A percentile compares a stretch with the other conserved stretches of the same genome.
These are phyloP conservation scores for Rhodotorula sp. DNA, from an alignment of 1,284 basidiomycete species.

Conservation along the genomic window DNA sequence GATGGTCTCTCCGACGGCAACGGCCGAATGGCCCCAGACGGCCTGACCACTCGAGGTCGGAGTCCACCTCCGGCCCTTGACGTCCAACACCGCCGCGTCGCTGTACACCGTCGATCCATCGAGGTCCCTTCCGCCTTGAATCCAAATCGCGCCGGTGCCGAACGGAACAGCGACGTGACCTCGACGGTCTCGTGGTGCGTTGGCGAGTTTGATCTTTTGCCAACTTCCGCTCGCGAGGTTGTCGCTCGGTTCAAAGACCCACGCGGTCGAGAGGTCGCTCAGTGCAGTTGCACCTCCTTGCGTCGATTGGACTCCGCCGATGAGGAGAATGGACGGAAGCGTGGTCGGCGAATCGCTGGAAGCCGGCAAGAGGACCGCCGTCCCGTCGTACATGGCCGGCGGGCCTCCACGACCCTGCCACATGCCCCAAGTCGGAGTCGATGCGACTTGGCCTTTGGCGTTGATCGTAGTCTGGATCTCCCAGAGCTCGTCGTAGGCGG, in stretches of 20 bases:
- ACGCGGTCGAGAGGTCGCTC: slow-evolving; percentile 10
- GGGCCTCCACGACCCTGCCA: not conserved
- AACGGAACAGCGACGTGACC: slow-evolving; percentile 30
- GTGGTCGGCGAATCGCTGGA: not conserved
- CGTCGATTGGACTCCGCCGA: slow-evolving; percentile 24
- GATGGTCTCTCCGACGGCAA: slow-evolving; percentile 28
- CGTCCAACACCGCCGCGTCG: slow-evolving; percentile 29
- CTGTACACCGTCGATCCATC: slow-evolving; percentile 12
- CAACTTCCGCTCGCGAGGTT: slow-evolving; percentile 16
- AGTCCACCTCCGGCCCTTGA: slow-evolving; percentile 12
- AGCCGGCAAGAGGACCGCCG: slow-evolving; percentile 25
- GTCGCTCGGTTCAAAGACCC: slow-evolving; percentile 14
- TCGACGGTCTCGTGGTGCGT: slow-evolving; percentile 1
- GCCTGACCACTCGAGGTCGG: not conserved
- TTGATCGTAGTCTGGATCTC: slow-evolving; percentile 10
- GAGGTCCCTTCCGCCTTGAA: slow-evolving; percentile 29
- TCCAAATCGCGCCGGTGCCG: slow-evolving; percentile 27
- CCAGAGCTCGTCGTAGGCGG: slow-evolving; percentile 32
- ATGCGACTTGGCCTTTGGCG: not conserved
- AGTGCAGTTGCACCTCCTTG: not conserved
- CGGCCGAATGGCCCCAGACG: slow-evolving; percentile 26
- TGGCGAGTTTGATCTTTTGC: not conserved
- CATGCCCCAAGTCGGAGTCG: not conserved
- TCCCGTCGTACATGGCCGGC: slow-evolving; percentile 29
- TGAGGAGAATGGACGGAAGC: slow-evolving; percentile 20